phyloP scores from a whole-genome alignment of 495 filamentous ascomycete genomes.

The Tuber umbilicatum region DNA sequence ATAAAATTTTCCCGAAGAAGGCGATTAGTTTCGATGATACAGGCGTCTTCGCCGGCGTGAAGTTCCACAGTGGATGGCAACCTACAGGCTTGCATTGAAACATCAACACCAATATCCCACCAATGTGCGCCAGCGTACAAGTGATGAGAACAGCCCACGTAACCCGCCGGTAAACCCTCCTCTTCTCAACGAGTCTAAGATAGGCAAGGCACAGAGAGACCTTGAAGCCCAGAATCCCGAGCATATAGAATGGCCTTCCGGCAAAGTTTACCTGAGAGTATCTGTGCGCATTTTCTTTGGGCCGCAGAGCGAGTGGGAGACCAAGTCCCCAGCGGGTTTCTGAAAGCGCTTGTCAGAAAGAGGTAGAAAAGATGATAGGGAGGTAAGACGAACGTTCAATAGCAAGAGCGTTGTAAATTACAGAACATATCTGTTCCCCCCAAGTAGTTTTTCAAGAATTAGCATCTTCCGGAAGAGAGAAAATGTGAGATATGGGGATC shows the following conservation, averaged over 20 bases:
- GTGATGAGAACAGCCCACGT: conserved; percentile 48
- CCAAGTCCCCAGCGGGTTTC: conserved; percentile 51
- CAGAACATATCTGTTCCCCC: conserved; percentile 45
- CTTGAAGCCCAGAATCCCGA: conserved; percentile 56
- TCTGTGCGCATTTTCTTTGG: conserved; percentile 40
- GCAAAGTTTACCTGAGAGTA: conserved; percentile 52
- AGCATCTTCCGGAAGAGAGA: background rate
- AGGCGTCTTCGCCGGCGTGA: background rate
- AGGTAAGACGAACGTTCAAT: conserved; percentile 45
- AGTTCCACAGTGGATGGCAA: background rate
- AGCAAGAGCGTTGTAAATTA: conserved; percentile 48
- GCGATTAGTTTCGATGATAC: background rate
- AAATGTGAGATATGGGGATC: background rate
- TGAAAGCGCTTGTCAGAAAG: conserved; percentile 33
- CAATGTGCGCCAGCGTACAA: conserved; percentile 49
- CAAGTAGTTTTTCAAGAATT: background rate
- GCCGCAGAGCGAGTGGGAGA: conserved; percentile 45
- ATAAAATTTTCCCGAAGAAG: conserved; percentile 1
- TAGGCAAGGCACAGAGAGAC: conserved; percentile 55
- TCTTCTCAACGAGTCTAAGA: conserved; percentile 50
- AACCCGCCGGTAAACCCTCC: conserved; percentile 45
- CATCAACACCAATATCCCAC: conserved; percentile 49
- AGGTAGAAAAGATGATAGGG: background rate
- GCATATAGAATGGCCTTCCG: conserved; percentile 55
- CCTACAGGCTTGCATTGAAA: conserved; percentile 52